Percentiles rank a stretch among this genome's conserved stretches.
These are phyloP conservation scores for Tetraselmis striata DNA, from an alignment of 139 green algal genomes.

Conservation along the genomic window DNA sequence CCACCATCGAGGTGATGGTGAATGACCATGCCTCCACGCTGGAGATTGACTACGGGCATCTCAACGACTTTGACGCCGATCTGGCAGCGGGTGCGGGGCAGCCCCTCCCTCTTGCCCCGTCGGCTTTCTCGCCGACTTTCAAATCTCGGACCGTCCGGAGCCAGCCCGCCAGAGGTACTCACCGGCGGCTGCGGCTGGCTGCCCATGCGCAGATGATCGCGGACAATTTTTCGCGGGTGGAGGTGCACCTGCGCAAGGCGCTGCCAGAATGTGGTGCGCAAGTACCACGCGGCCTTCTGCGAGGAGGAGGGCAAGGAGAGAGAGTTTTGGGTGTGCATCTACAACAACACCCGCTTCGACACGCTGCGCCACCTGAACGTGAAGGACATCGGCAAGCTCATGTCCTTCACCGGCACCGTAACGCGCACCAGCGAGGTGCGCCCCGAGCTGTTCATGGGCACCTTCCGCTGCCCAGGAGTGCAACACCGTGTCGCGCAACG, in stretches of 20 bases:
- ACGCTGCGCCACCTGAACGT: conserved; percentile 42
- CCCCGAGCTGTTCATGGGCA: conserved; percentile 86
- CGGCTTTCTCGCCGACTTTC: background rate
- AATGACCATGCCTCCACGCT: conserved; percentile 47
- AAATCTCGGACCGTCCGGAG: background rate
- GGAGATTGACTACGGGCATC: conserved; percentile 69
- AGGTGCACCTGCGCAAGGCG: conserved; percentile 11
- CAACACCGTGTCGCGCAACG: conserved; percentile 44
- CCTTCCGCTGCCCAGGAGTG: conserved; percentile 90
- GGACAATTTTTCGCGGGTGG: background rate
- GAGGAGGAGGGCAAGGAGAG: conserved; percentile 53
- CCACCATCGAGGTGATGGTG: conserved; percentile 23
- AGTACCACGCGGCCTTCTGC: conserved; percentile 50
- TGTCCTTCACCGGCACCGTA: conserved; percentile 74
- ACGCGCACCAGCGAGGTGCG: conserved; percentile 91
- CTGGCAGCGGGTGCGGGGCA: conserved; percentile 37
- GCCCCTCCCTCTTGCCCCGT: conserved; percentile 29
- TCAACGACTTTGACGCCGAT: conserved; percentile 55
- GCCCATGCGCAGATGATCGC: background rate
- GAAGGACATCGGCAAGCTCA: conserved; percentile 51
- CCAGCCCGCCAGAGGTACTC: background rate
- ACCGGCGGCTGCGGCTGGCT: background rate
- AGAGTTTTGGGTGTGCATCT: conserved; percentile 84
- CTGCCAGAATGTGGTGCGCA: conserved; percentile 67
- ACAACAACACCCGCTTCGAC: conserved; percentile 50